Conservation (phyloP, 768 basidiomycete genomes). For the Mycena chlorophos region DNA sequence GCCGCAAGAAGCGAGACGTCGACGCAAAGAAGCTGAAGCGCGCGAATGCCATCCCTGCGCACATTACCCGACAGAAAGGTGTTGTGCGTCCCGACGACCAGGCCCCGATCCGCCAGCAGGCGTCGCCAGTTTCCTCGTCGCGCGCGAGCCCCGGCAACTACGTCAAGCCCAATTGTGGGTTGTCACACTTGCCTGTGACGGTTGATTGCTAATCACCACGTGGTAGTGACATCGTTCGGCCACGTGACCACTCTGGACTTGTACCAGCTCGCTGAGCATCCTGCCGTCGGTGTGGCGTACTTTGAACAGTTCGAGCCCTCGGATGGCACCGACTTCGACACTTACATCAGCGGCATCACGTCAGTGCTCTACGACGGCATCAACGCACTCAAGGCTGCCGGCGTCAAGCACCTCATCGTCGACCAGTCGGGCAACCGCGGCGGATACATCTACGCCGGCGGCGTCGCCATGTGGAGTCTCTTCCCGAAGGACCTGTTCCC, state of each 20-base stretch:
- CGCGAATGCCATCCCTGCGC: neutral
- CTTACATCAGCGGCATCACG: constrained; percentile 5
- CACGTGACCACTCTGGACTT: constrained; percentile 11
- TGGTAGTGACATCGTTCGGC: constrained; percentile 7
- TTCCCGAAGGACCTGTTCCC: constrained; percentile 7
- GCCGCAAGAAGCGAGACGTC: constrained; percentile 2
- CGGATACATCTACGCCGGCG: constrained; percentile 11
- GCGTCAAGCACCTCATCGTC: constrained; percentile 10
- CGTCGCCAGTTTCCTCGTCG: neutral
- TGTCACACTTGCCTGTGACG: neutral
- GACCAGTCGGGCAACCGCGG: constrained; percentile 14
- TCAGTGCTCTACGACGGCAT: constrained; percentile 4
- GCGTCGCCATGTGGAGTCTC: constrained; percentile 6
- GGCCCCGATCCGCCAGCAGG: neutral
- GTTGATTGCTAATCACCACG: neutral
- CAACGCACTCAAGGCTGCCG: neutral
- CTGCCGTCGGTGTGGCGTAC: constrained; percentile 12
- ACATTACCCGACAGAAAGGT: constrained; percentile 5
- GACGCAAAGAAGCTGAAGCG: neutral
- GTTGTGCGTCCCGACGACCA: constrained; percentile 16
- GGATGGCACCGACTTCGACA: constrained; percentile 4
- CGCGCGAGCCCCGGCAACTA: neutral
- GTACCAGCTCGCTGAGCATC: constrained; percentile 11
- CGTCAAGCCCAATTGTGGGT: constrained; percentile 14
- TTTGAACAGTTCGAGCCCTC: constrained; percentile 15